Evolutionary conservation across 805 yeast species (phyloP).

Genomic region (Candida anglica): DNA sequence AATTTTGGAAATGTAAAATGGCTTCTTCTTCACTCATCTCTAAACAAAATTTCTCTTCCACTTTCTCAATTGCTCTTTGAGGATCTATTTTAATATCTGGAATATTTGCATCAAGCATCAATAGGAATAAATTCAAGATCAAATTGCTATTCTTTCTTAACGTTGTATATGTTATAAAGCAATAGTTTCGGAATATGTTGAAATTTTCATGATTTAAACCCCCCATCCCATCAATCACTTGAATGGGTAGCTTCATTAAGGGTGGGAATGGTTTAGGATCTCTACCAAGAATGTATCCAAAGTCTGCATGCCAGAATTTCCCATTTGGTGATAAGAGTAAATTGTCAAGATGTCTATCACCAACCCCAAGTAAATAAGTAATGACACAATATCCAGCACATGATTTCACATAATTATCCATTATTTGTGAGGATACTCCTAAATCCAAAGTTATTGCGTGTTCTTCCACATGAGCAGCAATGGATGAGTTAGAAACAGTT

Average conservation of each 20-base stretch:
- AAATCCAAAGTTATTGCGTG: conserved; percentile 35
- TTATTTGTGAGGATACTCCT: conserved; percentile 57
- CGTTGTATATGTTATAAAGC: conserved; percentile 91
- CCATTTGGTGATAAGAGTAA: conserved; percentile 70
- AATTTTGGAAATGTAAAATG: conserved; percentile 85
- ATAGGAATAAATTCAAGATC: conserved; percentile 83
- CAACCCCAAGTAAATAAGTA: conserved; percentile 91
- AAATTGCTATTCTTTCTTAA: conserved; percentile 84
- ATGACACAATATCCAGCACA: conserved; percentile 98
- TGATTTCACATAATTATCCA: conserved; percentile 92
- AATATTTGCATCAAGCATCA: conserved; percentile 90
- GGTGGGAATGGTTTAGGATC: conserved; percentile 99
- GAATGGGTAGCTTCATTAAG: conserved; percentile 94
- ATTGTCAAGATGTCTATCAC: conserved; percentile 95
- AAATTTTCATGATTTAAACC: conserved; percentile 85
- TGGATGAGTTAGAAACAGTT: conserved; percentile 1
- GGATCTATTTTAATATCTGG: conserved; percentile 88
- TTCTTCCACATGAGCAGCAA: background rate
- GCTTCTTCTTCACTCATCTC: conserved; percentile 97
- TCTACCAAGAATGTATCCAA: conserved; percentile 92
- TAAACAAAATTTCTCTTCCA: conserved; percentile 88
- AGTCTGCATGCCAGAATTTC: conserved; percentile 97
- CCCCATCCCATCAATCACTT: conserved; percentile 97
- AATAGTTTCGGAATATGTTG: conserved; percentile 82
- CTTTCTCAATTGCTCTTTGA: conserved; percentile 81